Evolutionary conservation across 495 filamentous ascomycete species (phyloP), one percentile per base, ranked within the genome.

Genomic region (Symbiotaphrina buchneri): DNA sequence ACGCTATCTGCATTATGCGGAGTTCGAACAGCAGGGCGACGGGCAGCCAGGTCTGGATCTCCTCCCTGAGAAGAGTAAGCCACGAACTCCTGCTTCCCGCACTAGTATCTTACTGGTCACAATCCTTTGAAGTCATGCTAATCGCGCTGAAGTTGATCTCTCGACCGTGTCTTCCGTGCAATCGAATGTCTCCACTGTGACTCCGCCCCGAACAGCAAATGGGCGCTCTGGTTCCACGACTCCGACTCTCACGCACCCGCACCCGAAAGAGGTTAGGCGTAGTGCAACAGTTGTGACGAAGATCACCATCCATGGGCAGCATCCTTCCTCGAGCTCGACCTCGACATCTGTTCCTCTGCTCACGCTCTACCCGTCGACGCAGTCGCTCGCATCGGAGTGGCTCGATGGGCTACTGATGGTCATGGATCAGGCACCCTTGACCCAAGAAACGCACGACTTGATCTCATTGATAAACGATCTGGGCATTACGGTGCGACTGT

Each of bases 331-430:
- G 13, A 25, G 23, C 8, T 25, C 8, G 28, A 10, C n/a, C n/a
- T n/a, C n/a, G n/a, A n/a, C n/a, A n/a, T n/a, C n/a, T n/a, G n/a
- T n/a, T n/a, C n/a, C n/a, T n/a, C 63, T 95, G 5, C 58, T 99
- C 28, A 75, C 67, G 5, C 61, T 99, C n/a, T 67, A 79, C 37
- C 83, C 90, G 3, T 56, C 71, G 27, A 74, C 71, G 18, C 78
- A 87, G 41, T 77, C 68, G 36, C 47, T 84, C 15, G 90, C 87
- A 7, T 84, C 84, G 1, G 90, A 99, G 50, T 99, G 87, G 87
- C 55, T 95, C 0, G 90, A 99, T 46, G 90, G 90, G 1, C 52
- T 99, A 30, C 65, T 94, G 16, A 91, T 99, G 83, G 54, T 99
- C 24, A 60, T 99, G 19, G 80, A 83, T 45, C 87, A 99, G 46